Percentiles rank a stretch among this genome's conserved stretches.
These are phyloP conservation scores for Cladosporium sp. DNA, from an alignment of 2,329 filamentous ascomycete species.

Conservation along the genomic window DNA sequence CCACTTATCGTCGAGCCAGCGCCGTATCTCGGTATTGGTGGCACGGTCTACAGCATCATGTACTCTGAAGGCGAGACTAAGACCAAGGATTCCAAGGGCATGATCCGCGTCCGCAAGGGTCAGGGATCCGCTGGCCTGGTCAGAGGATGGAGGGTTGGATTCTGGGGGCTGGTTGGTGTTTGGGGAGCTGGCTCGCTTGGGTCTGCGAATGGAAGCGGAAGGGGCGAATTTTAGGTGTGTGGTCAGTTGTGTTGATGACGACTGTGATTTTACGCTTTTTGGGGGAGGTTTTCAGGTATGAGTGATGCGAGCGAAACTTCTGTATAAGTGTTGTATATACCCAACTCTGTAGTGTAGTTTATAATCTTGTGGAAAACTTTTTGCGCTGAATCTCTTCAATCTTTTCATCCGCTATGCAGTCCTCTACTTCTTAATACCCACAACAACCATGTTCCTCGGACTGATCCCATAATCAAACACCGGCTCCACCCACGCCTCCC, in stretches of 20 bases:
- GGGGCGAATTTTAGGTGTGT: slow-evolving; percentile 39
- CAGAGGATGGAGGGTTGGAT: slow-evolving; percentile 75
- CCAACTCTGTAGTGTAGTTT: slow-evolving; percentile 19
- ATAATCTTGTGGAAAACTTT: background rate
- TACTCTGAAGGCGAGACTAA: slow-evolving; percentile 72
- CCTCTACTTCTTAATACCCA: slow-evolving; percentile 86
- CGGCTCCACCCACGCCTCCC: slow-evolving; percentile 84
- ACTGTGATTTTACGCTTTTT: background rate
- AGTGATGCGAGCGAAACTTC: background rate
- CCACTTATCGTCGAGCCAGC: slow-evolving; percentile 80
- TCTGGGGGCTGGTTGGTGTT: slow-evolving; percentile 74
- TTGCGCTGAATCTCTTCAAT: background rate
- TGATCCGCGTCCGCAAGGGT: slow-evolving; percentile 56
- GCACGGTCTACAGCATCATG: slow-evolving; percentile 86
- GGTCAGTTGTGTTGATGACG: background rate
- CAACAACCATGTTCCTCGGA: slow-evolving; percentile 88
- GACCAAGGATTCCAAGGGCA: slow-evolving; percentile 37
- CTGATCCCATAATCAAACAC: slow-evolving; percentile 88
- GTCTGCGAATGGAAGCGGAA: slow-evolving; percentile 59
- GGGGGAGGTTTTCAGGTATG: background rate
- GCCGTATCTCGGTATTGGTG: slow-evolving; percentile 80
- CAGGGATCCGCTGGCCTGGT: slow-evolving; percentile 70
- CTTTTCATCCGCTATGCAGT: no score
- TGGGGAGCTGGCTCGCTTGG: slow-evolving; percentile 70
- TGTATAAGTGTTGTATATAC: slow-evolving; percentile 18